phyloP scores from a whole-genome alignment of 352 stramenopile genomes.

The Pythium volutum region DNA sequence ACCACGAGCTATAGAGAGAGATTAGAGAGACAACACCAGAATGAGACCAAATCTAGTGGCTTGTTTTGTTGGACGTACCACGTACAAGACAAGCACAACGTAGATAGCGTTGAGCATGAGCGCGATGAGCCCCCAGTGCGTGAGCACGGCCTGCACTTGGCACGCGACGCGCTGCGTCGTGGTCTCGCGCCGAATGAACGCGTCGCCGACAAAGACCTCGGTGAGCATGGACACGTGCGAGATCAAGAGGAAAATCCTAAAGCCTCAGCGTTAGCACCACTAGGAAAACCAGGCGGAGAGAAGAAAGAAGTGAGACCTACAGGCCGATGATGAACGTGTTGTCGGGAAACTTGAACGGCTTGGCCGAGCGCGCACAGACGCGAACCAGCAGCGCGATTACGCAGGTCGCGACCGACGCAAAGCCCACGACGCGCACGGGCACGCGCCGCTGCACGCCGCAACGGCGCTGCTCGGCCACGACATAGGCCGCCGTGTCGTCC shows the following conservation, averaged over 20 bases:
- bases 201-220: slow-evolving; percentile 9
- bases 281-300: background rate
- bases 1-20: slow-evolving; percentile 21
- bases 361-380: background rate
- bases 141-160: slow-evolving; percentile 11
- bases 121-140: slow-evolving; percentile 19
- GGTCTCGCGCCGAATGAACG: background rate
- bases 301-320: background rate
- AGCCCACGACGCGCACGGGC: slow-evolving; percentile 10
- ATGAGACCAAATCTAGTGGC: too few species aligned
- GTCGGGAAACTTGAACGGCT: slow-evolving; percentile 20
- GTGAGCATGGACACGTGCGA: slow-evolving; percentile 15
- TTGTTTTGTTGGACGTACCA: slow-evolving; percentile 20
- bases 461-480: slow-evolving; percentile 3
- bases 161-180: slow-evolving; percentile 3
- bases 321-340: slow-evolving; percentile 20
- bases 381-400: slow-evolving; percentile 3
- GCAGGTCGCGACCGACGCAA: slow-evolving; percentile 12
- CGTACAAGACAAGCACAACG: slow-evolving; percentile 16
- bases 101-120: slow-evolving; percentile 27
- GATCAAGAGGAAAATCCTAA: slow-evolving; percentile 6
- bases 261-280: background rate
- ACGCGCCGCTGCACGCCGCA: slow-evolving; percentile 16
- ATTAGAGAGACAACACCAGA: background rate
- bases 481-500: background rate